Percentiles rank a stretch among this genome's conserved stretches.
Conservation (phyloP, 2,329 filamentous ascomycete genomes). For the Aspergillus cejpii region DNA sequence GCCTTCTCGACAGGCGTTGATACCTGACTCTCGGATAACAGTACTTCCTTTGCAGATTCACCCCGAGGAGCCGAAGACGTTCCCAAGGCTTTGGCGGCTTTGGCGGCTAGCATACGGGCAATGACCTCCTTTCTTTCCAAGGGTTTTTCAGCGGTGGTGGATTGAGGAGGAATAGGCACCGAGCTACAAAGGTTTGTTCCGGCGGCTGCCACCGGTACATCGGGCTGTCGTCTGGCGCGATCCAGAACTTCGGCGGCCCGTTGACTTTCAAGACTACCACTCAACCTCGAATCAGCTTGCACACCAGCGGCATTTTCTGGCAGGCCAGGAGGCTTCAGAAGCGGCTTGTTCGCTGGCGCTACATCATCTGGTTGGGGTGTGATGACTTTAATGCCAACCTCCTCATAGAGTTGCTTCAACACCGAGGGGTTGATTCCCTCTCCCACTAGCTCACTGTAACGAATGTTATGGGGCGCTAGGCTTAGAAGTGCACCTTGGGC, state of each 20-base stretch:
- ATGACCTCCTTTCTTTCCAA: conserved; percentile 70
- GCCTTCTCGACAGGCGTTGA: conserved; percentile 7
- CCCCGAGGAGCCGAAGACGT: conserved; percentile 8
- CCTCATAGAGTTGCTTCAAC: conserved; percentile 59
- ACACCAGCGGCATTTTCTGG: background rate
- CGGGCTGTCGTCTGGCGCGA: background rate
- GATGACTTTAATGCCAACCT: conserved; percentile 54
- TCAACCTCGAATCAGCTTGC: background rate
- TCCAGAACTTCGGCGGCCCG: background rate
- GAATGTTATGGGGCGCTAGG: conserved; percentile 58
- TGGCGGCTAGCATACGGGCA: conserved; percentile 67
- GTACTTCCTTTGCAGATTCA: conserved; percentile 10
- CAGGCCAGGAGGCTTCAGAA: background rate
- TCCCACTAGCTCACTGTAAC: conserved; percentile 64
- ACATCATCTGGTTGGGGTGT: conserved; percentile 10
- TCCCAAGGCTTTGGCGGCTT: conserved; percentile 50
- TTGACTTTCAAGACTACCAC: background rate
- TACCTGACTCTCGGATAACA: conserved; percentile 6
- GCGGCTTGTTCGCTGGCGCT: background rate
- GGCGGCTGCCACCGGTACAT: background rate
- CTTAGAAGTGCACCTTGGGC: conserved; percentile 63
- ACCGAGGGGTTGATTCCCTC: conserved; percentile 63
- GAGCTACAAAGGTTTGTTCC: background rate
- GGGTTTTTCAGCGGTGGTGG: conserved; percentile 32
- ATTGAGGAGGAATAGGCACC: background rate